Conservation (phyloP, 768 basidiomycete genomes). For the Pholiota microspora region DNA sequence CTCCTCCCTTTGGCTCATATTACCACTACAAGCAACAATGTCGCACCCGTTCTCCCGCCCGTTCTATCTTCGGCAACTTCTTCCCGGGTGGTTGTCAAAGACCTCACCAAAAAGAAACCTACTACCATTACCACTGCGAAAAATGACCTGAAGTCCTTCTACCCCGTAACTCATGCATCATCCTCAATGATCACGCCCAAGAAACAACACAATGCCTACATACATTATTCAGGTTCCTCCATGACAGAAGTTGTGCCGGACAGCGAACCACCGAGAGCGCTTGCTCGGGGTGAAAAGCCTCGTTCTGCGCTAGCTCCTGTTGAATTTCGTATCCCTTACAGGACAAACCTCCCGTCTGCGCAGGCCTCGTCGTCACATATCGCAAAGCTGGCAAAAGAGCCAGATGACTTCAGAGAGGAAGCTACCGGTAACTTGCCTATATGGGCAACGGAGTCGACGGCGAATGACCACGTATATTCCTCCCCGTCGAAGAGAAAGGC, state of each 20-base stretch:
- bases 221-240: not conserved
- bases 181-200: not conserved
- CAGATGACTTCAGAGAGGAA: slow-evolving; percentile 1
- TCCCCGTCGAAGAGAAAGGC: slow-evolving; percentile 17
- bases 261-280: slow-evolving; percentile 2
- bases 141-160: slow-evolving; percentile 16
- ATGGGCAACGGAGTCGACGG: not conserved
- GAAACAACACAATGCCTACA: not conserved
- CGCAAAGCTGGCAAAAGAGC: not conserved
- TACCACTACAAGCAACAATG: too few relatives aligned
- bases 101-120: slow-evolving; percentile 18
- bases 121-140: not conserved
- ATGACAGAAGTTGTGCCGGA: not conserved
- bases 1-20: not conserved
- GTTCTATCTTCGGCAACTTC: not conserved
- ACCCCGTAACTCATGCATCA: slow-evolving; percentile 2
- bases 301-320: not conserved
- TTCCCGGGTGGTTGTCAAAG: slow-evolving; percentile 12
- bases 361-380: not conserved
- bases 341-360: not conserved
- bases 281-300: not conserved
- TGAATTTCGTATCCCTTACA: not conserved
- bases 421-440: too few relatives aligned
- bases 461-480: not conserved
- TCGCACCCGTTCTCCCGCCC: too few relatives aligned